Evolutionary conservation across 331 rosid genomes (phyloP), one percentile per base, ranked within the genome.

Genomic region (Cydonia oblonga): DNA sequence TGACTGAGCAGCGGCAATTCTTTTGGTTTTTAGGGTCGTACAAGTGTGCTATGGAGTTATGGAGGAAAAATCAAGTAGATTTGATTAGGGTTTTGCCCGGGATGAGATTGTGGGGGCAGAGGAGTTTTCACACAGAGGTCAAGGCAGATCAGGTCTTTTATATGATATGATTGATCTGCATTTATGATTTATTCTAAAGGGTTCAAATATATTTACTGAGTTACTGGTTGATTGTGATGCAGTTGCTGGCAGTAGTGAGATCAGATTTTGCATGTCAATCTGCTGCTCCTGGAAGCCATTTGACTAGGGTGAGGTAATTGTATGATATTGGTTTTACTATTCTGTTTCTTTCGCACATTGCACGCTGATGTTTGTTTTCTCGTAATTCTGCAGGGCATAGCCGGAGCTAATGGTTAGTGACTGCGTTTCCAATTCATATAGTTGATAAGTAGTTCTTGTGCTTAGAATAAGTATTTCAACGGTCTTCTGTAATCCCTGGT

Each of bases 351-450:
- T 53, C 16, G 8, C 46, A 61, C 66, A n/a, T 26, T 59, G 28
- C 66, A 23, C 35, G 35, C 56, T 77, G 46, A 63, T 22, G 40
- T 40, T 76, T n/a, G 15, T 54, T 20, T 63, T 67, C 4, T 44
- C 28, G 75, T 28, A 1, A 66, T 33, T 74, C 18, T 84, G 83
- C 88, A 86, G 90, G 83, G 62, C 44, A 10, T 80, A 57, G 76
- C 80, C 40, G 72, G 80, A 84, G 80, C 54, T 59, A 58, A 74
- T 44, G 90, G 90, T 86, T 76, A 72, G 86, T 81, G 77, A 53
- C 62, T 56, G 5, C 22, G 40, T 5, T 60, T n/a, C 30, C 26
- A 38, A 56, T 42, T 79, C 26, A 5, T 72, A 15, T 19, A 72
- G 63, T 35, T 8, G 57, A 23, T 52, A 33, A 51, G 20, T 4